A percentile compares a stretch with the other conserved stretches of the same genome.
phyloP scores from a whole-genome alignment of 2,329 filamentous ascomycete species.

The Parafenestella ontariensis region DNA sequence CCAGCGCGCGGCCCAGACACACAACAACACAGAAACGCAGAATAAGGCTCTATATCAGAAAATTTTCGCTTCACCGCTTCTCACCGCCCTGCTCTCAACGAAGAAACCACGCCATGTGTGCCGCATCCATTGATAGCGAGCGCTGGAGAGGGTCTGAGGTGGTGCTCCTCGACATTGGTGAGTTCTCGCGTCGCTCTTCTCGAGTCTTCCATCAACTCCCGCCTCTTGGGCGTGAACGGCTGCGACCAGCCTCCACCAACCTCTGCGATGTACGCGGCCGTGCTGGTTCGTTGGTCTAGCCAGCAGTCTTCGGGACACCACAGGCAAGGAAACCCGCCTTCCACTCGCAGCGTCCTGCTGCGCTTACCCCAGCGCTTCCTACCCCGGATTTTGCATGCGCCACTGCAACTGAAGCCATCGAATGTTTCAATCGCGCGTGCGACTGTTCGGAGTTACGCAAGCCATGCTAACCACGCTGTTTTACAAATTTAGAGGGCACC shows the following conservation, averaged over 20 bases:
- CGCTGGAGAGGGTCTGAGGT: constrained; percentile 52
- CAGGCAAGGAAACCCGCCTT: constrained; percentile 19
- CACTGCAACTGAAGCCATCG: constrained; percentile 32
- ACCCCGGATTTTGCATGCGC: constrained; percentile 42
- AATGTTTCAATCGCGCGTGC: constrained; percentile 22
- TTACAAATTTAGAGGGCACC: constrained; percentile 70
- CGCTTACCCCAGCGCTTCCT: constrained; percentile 20
- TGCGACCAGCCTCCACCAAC: constrained; percentile 25
- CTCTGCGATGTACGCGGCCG: constrained; percentile 20
- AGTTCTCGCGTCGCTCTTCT: constrained; percentile 38
- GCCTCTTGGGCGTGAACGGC: constrained; percentile 15
- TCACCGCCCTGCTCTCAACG: constrained; percentile 38
- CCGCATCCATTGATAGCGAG: constrained; percentile 32
- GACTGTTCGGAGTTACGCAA: constrained; percentile 21
- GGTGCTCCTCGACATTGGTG: constrained; percentile 67
- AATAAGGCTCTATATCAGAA: constrained; percentile 21
- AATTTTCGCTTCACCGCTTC: constrained; percentile 43
- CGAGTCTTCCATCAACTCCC: constrained; percentile 16
- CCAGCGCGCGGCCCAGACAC: constrained; percentile 33
- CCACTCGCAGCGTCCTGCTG: constrained; percentile 22
- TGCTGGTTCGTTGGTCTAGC: constrained; percentile 23
- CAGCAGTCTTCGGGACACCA: constrained; percentile 23
- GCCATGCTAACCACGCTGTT: constrained; percentile 34
- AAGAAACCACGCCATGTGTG: constrained; percentile 34
- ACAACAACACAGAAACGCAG: constrained; percentile 20